Conservation (phyloP, 2,329 filamentous ascomycete species). For the Botrytis galanthina region DNA sequence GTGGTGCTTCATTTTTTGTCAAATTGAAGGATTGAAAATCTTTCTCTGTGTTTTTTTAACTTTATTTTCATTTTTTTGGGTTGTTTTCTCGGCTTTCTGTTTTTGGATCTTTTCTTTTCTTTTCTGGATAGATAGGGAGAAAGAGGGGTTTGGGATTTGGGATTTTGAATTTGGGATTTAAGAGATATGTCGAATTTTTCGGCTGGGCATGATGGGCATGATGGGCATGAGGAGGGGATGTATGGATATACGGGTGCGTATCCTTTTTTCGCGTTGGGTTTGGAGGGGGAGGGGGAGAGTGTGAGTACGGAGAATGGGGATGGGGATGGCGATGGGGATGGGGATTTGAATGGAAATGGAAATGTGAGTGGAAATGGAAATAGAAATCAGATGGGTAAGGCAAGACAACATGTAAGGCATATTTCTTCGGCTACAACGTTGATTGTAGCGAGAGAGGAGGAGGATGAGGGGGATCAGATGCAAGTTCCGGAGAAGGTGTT, state of each 20-base stretch:
- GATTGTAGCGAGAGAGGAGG: neutral
- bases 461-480: neutral
- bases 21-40: neutral
- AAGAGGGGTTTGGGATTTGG: too few relatives aligned
- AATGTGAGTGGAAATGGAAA: neutral
- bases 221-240: neutral
- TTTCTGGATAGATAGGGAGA: neutral
- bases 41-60: neutral
- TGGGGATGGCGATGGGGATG: neutral
- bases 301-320: neutral
- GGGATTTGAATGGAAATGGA: neutral
- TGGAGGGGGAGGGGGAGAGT: neutral
- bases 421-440: neutral
- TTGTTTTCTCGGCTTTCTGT: neutral
- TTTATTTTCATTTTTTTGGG: neutral
- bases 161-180: too few relatives aligned
- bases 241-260: neutral
- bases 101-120: neutral
- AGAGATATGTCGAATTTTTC: neutral
- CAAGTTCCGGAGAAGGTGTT: neutral
- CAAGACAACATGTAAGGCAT: neutral
- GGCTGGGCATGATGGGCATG: fast-evolving
- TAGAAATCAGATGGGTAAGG: neutral
- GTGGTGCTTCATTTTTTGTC: neutral
- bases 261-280: neutral